phyloP scores from a whole-genome alignment of 371 early-diverging fungal species.

The Mortierella sp. region DNA sequence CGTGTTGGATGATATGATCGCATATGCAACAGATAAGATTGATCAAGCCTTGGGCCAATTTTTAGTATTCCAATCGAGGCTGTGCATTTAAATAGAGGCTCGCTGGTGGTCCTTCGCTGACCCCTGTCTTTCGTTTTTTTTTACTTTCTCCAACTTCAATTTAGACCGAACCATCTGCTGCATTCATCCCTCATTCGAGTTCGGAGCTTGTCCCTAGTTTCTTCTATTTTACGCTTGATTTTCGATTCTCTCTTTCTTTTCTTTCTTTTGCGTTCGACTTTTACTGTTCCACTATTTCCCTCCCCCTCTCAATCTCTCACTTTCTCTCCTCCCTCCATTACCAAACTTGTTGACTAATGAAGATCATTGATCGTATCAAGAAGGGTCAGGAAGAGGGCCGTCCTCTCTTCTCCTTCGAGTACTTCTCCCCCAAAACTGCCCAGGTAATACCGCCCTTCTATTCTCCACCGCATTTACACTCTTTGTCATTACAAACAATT shows the following conservation, averaged over 20 bases:
- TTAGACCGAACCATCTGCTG: no score
- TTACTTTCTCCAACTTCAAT: no score
- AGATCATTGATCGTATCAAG: constrained; percentile 81
- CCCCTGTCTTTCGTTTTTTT: no score
- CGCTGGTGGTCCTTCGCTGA: no score
- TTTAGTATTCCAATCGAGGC: not conserved
- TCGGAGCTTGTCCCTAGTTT: no score
- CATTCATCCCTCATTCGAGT: no score
- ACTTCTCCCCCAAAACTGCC: constrained; percentile 96
- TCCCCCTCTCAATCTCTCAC: not conserved
- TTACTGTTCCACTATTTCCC: not conserved
- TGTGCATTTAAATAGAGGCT: not conserved
- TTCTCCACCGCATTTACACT: not conserved
- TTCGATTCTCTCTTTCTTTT: not conserved
- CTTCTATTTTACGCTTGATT: not conserved
- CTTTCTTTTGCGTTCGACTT: not conserved
- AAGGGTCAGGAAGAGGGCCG: constrained; percentile 78
- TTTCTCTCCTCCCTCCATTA: not conserved
- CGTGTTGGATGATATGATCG: not conserved
- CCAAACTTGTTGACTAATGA: constrained; percentile 61
- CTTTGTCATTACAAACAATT: not conserved
- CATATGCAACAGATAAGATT: not conserved
- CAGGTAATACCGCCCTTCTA: constrained; percentile 60
- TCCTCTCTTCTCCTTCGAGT: constrained; percentile 93
- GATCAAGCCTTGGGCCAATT: not conserved